phyloP scores from a whole-genome alignment of 2,329 filamentous ascomycete genomes.

The Venturia effusa region DNA sequence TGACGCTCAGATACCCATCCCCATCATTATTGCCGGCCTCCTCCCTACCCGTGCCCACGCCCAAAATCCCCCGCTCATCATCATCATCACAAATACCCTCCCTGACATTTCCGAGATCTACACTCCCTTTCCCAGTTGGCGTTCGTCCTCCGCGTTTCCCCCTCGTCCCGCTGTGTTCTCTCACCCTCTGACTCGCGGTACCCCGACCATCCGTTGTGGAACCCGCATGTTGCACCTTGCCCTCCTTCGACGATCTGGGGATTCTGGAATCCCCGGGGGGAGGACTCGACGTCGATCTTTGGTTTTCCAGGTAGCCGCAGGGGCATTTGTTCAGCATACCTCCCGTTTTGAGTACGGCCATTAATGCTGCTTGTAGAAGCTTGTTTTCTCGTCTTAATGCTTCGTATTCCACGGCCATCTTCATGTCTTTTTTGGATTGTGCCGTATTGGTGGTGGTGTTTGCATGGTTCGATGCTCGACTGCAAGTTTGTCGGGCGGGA shows the following conservation, averaged over 20 bases:
- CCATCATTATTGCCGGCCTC: background rate
- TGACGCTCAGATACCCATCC: conserved; percentile 3
- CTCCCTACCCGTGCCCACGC: background rate
- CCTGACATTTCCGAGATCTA: background rate
- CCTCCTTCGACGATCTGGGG: background rate
- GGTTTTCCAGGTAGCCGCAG: conserved; percentile 8
- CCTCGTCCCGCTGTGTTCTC: background rate
- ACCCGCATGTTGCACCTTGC: background rate
- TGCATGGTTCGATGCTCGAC: background rate
- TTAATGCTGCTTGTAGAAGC: conserved; percentile 28
- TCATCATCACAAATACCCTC: background rate
- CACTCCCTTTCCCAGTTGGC: background rate
- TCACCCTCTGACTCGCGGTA: too few species aligned
- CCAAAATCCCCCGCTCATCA: background rate
- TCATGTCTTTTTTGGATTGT: background rate
- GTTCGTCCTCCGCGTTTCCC: background rate
- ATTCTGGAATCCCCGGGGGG: background rate
- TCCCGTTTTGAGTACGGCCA: conserved; percentile 28
- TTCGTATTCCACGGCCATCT: conserved; percentile 24
- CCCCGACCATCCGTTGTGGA: too few species aligned
- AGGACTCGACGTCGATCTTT: background rate
- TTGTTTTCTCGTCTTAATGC: conserved; percentile 29
- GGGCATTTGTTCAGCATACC: conserved; percentile 22
- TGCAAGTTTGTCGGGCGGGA: background rate
- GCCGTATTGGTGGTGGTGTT: background rate